A percentile compares a stretch with the other conserved stretches of the same genome.
Conservation (phyloP, 2,329 filamentous ascomycete genomes). For the Colletotrichum liaoningense region DNA sequence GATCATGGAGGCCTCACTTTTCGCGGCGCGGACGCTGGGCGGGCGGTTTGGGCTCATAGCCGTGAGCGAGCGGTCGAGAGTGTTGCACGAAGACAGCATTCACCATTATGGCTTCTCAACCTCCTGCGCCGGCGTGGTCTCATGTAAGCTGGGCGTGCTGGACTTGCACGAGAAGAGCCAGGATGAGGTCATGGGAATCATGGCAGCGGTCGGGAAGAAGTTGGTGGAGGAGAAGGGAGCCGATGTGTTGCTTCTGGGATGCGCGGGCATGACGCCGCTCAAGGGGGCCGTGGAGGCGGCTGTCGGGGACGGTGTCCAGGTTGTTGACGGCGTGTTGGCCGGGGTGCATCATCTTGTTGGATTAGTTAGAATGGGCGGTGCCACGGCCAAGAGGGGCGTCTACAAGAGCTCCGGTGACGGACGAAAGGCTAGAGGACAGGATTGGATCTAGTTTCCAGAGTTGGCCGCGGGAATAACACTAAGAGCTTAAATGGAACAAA, state of each 20-base stretch:
- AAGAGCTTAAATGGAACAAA: background rate
- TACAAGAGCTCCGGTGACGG: conserved; percentile 25
- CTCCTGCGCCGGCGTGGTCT: conserved; percentile 20
- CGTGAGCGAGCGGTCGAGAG: conserved; percentile 20
- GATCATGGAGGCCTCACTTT: conserved; percentile 80
- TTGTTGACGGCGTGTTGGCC: conserved; percentile 24
- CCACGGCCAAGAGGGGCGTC: conserved; percentile 19
- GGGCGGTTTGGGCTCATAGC: conserved; percentile 26
- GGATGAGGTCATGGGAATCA: conserved; percentile 23
- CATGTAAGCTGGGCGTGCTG: conserved; percentile 22
- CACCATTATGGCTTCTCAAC: conserved; percentile 25
- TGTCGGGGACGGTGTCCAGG: conserved; percentile 21
- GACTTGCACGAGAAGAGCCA: conserved; percentile 32
- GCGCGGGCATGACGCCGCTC: conserved; percentile 27
- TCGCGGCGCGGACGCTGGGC: conserved; percentile 19
- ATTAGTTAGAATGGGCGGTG: conserved; percentile 25
- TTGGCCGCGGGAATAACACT: background rate
- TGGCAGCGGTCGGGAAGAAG: conserved; percentile 22
- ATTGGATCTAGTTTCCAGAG: conserved; percentile 18
- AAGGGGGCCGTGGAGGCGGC: conserved; percentile 28
- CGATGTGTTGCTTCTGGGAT: conserved; percentile 23
- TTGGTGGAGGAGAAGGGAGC: conserved; percentile 22
- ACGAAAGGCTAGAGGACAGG: conserved; percentile 25
- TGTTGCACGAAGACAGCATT: conserved; percentile 34
- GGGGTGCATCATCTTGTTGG: conserved; percentile 27